Percentiles rank a stretch among this genome's conserved stretches.
Evolutionary conservation across 2,329 filamentous ascomycete genomes (phyloP).

Genomic region (Colletotrichum gigasporum): DNA sequence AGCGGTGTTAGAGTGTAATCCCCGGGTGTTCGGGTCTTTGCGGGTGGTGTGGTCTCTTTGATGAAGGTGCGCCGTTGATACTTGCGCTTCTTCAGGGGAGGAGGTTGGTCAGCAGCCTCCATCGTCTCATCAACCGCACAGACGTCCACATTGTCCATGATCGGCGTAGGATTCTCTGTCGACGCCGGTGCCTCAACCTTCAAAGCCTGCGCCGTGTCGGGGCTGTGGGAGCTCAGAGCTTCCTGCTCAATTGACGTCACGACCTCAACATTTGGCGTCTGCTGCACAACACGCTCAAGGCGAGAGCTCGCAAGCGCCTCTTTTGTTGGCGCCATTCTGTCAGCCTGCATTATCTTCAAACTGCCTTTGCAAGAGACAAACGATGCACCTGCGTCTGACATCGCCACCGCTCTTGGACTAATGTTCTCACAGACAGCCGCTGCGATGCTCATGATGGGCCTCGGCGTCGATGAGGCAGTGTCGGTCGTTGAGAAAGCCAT

Average conservation of each 20-base stretch:
- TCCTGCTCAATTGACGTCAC: conserved; percentile 22
- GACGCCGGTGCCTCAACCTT: conserved; percentile 14
- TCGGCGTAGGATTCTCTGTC: conserved; percentile 20
- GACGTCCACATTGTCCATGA: conserved; percentile 15
- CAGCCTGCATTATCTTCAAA: conserved; percentile 15
- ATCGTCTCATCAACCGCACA: conserved; percentile 29
- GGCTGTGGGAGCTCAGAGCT: conserved; percentile 1
- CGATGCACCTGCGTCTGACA: neutral
- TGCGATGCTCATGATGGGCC: conserved; percentile 25
- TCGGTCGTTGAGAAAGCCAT: neutral
- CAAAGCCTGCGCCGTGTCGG: conserved; percentile 14
- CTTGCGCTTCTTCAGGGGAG: conserved; percentile 43
- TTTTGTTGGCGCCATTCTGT: neutral
- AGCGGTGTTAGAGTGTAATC: conserved; percentile 86
- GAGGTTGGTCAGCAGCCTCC: conserved; percentile 22
- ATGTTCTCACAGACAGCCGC: conserved; percentile 10
- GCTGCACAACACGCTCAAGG: neutral
- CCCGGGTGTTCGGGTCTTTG: conserved; percentile 66
- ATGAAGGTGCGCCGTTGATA: conserved; percentile 43
- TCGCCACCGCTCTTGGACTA: neutral
- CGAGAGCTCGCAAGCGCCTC: neutral
- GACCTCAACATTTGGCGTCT: neutral
- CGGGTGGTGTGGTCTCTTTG: conserved; percentile 44
- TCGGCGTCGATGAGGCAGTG: neutral
- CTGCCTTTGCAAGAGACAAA: neutral